Percentiles rank a stretch among this genome's conserved stretches.
Evolutionary conservation across 371 early-diverging fungal genomes (phyloP).

Genomic region (Homolaphlyctis polyrhiza): DNA sequence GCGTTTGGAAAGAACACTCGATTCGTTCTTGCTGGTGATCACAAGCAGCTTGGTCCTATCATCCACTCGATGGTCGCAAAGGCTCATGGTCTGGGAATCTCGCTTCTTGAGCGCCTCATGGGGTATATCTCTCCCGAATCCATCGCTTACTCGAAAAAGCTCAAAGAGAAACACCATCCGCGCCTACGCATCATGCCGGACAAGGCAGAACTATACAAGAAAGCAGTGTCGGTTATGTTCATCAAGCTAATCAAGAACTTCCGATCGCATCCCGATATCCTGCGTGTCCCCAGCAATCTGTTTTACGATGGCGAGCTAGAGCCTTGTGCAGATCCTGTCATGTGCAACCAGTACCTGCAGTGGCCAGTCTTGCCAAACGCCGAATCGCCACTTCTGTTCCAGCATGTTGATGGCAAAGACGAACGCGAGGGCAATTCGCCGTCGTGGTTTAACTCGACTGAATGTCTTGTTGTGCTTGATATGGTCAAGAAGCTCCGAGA

Average conservation of each 20-base stretch:
- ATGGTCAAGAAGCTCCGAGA: conserved; percentile 3
- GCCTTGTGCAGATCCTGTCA: conserved; percentile 23
- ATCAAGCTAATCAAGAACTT: conserved; percentile 25
- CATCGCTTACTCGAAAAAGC: conserved; percentile 20
- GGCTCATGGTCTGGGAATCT: conserved; percentile 5
- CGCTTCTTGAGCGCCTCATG: conserved; percentile 23
- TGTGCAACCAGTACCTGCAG: conserved; percentile 26
- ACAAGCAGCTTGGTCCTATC: conserved; percentile 33
- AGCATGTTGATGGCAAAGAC: conserved; percentile 33
- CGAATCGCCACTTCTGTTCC: conserved; percentile 37
- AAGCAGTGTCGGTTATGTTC: conserved; percentile 1
- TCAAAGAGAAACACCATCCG: conserved; percentile 3
- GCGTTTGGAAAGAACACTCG: background rate
- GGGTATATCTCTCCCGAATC: conserved; percentile 17
- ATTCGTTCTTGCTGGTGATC: conserved; percentile 23
- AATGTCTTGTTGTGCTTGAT: conserved; percentile 7
- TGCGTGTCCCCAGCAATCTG: conserved; percentile 39
- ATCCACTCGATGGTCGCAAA: conserved; percentile 14
- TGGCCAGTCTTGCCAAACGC: conserved; percentile 33
- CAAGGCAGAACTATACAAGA: background rate
- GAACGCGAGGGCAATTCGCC: conserved; percentile 21
- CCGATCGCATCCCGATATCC: conserved; percentile 34
- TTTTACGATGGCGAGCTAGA: conserved; percentile 38
- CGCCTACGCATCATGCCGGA: conserved; percentile 7
- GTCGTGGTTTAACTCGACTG: conserved; percentile 20